Conservation (phyloP, 1,284 basidiomycete species). For the Sanguinoderma infundibulare region DNA sequence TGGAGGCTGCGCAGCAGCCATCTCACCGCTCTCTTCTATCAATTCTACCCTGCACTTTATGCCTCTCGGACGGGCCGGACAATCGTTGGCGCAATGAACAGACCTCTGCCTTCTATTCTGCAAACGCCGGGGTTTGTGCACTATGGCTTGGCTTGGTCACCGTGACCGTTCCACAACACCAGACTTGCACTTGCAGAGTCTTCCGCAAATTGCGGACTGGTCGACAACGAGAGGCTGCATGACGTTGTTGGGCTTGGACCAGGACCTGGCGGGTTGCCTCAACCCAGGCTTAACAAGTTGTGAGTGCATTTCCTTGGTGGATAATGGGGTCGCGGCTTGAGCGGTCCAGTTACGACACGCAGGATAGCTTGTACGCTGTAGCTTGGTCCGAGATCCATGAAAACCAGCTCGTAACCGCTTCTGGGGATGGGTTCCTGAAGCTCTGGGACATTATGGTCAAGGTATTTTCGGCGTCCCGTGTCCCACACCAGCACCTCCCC, state of each 20-base stretch:
- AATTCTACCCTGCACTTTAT: neutral
- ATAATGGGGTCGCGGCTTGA: constrained; percentile 30
- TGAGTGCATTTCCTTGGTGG: constrained; percentile 36
- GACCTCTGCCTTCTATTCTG: constrained; percentile 51
- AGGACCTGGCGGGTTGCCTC: constrained; percentile 48
- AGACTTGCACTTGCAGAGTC: constrained; percentile 88
- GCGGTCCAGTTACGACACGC: constrained; percentile 81
- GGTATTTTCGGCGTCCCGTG: constrained; percentile 48
- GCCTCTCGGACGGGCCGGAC: constrained; percentile 7
- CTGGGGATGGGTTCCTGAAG: constrained; percentile 91
- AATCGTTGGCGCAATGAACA: too few relatives aligned
- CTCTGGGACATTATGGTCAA: constrained; percentile 92
- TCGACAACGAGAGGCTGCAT: constrained; percentile 93
- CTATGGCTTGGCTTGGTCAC: constrained; percentile 89
- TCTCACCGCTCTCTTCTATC: neutral
- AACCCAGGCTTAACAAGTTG: constrained; percentile 68
- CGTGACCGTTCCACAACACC: constrained; percentile 85
- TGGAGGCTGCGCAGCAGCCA: too few relatives aligned
- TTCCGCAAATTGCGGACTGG: constrained; percentile 92
- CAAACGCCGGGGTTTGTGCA: constrained; percentile 88
- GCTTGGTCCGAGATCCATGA: constrained; percentile 96
- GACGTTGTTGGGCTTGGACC: constrained; percentile 60
- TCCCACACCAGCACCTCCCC: neutral
- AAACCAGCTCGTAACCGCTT: constrained; percentile 89
- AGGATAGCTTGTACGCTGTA: constrained; percentile 91